phyloP scores from a whole-genome alignment of 2,329 filamentous ascomycete species.

The Didymella arachidicola region DNA sequence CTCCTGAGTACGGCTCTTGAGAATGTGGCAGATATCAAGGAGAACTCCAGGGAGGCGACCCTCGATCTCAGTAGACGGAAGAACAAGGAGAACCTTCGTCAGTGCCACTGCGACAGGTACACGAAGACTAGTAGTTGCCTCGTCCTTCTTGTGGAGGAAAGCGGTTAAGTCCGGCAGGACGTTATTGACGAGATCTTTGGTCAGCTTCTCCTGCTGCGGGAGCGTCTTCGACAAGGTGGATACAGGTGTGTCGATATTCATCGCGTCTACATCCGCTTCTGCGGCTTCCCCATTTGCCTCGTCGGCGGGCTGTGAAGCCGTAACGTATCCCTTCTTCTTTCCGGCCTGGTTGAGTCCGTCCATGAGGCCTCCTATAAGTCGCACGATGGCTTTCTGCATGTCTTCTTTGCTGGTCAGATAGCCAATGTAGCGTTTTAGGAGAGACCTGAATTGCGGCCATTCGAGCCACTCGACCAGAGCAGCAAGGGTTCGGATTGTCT shows the following conservation, averaged over 20 bases:
- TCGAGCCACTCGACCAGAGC: conserved; percentile 77
- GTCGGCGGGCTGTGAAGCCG: conserved; percentile 14
- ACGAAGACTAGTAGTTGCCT: conserved; percentile 90
- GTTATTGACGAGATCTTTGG: conserved; percentile 73
- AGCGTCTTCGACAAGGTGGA: conserved; percentile 67
- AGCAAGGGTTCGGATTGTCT: conserved; percentile 83
- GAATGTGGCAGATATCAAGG: conserved; percentile 90
- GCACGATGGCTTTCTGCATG: conserved; percentile 83
- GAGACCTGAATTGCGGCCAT: conserved; percentile 88
- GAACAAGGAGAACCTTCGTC: conserved; percentile 82
- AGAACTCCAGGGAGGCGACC: conserved; percentile 81
- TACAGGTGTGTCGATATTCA: conserved; percentile 35
- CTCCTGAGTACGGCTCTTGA: conserved; percentile 87
- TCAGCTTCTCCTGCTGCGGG: conserved; percentile 71
- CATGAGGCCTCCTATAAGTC: conserved; percentile 80
- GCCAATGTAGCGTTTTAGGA: conserved; percentile 82
- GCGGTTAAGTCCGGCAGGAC: conserved; percentile 81
- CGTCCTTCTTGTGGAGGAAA: conserved; percentile 93
- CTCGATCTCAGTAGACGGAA: conserved; percentile 76
- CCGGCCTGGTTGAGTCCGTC: conserved; percentile 73
- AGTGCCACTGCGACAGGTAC: conserved; percentile 89
- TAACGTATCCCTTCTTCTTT: conserved; percentile 44
- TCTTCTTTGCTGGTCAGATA: conserved; percentile 84
- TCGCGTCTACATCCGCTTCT: conserved; percentile 28
- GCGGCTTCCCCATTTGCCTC: conserved; percentile 55